Evolutionary conservation across 140 eudicot genomes (phyloP).

Genomic region (Senecio squalidus): DNA sequence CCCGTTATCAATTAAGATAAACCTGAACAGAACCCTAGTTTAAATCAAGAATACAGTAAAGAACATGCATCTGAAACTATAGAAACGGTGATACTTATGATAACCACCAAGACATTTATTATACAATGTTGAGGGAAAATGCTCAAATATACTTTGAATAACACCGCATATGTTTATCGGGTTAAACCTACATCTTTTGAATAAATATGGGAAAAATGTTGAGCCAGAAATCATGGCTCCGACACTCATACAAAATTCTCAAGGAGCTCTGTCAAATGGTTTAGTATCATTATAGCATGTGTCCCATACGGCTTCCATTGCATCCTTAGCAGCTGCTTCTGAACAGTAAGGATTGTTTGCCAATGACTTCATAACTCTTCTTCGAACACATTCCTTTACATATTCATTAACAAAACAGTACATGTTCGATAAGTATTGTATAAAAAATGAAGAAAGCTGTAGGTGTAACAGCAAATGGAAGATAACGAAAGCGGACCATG

Average conservation of each 20-base stretch:
- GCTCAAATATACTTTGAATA: background rate
- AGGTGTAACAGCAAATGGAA: no score
- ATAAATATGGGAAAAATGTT: no score
- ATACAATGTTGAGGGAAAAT: background rate
- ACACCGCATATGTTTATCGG: background rate
- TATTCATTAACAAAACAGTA: no score
- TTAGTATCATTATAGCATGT: slow-evolving; percentile 89
- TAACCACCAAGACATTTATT: background rate
- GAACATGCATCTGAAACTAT: background rate
- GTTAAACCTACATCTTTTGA: background rate
- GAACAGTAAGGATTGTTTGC: slow-evolving; percentile 68
- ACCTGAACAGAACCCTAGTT: background rate
- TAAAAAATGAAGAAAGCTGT: no score
- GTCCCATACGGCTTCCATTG: slow-evolving; percentile 98
- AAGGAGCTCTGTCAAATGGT: slow-evolving; percentile 95
- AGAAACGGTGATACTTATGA: background rate
- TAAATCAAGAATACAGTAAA: background rate
- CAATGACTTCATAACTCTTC: slow-evolving; percentile 89
- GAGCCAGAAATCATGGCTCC: no score
- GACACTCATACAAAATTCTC: slow-evolving; percentile 3
- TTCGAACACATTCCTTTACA: slow-evolving; percentile 63
- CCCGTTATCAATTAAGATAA: background rate
- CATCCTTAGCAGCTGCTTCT: slow-evolving; percentile 71
- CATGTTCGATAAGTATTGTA: no score
- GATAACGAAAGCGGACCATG: no score